Evolutionary conservation across 2,329 filamentous ascomycete genomes (phyloP).

Genomic region (Aspergillus pseudotamarii): DNA sequence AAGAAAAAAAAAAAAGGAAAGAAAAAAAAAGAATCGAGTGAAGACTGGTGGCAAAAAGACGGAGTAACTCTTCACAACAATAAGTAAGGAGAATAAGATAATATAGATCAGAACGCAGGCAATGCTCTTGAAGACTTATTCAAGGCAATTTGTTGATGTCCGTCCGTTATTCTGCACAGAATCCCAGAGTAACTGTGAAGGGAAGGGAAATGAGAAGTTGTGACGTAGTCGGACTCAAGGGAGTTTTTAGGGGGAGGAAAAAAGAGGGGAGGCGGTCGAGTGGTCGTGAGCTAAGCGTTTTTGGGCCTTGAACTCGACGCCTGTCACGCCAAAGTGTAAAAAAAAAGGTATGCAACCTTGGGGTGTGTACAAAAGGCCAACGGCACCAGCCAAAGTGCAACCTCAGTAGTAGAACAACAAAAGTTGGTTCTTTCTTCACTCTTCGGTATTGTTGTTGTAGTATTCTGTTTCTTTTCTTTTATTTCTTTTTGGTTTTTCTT

Average conservation of each 20-base stretch:
- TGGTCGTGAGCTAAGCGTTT: slow-evolving; percentile 24
- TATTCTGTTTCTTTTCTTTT: slow-evolving; percentile 2
- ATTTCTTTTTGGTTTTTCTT: background rate
- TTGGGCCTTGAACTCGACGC: slow-evolving; percentile 14
- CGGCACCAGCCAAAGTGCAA: slow-evolving; percentile 2
- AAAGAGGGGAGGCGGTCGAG: slow-evolving; percentile 31
- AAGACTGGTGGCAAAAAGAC: slow-evolving; percentile 18
- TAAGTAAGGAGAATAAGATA: slow-evolving; percentile 8
- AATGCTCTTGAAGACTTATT: slow-evolving; percentile 6
- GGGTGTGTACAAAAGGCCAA: slow-evolving; percentile 6
- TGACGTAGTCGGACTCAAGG: slow-evolving; percentile 43
- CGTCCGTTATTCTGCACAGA: slow-evolving; percentile 14
- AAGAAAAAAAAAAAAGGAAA: slow-evolving; percentile 12
- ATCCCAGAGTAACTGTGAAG: slow-evolving; percentile 20
- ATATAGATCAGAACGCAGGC: background rate
- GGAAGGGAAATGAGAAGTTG: slow-evolving; percentile 33
- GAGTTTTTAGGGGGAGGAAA: slow-evolving; percentile 36
- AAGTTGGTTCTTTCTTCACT: background rate
- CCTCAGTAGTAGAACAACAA: background rate
- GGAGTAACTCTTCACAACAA: slow-evolving; percentile 11
- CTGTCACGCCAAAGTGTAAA: slow-evolving; percentile 22
- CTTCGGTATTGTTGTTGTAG: background rate
- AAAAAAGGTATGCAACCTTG: background rate
- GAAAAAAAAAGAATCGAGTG: slow-evolving; percentile 17
- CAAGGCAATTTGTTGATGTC: slow-evolving; percentile 14